A percentile compares a stretch with the other conserved stretches of the same genome.
Conservation (phyloP, 2,329 filamentous ascomycete species). For the Xylaria sp. region DNA sequence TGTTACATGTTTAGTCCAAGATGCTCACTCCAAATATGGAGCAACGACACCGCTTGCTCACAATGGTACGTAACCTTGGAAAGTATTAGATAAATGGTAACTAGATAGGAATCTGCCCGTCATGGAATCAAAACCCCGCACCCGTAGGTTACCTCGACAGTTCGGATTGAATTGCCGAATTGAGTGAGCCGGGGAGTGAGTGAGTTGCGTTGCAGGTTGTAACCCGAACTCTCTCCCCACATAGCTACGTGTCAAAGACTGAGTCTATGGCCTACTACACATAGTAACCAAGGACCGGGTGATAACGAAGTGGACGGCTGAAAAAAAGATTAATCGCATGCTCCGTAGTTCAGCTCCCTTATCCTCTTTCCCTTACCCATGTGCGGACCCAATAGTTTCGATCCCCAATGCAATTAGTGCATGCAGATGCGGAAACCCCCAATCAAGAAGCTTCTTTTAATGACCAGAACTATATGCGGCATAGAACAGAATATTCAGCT, state of each 20-base stretch:
- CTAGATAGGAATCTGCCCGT: neutral
- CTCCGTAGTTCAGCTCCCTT: neutral
- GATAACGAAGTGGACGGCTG: neutral
- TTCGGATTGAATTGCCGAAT: neutral
- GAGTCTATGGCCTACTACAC: neutral
- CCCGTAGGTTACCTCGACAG: neutral
- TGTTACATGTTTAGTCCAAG: too few species aligned
- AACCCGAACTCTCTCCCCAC: neutral
- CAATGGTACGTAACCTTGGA: too few species aligned
- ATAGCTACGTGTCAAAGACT: neutral
- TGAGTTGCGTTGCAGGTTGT: neutral
- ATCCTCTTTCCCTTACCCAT: neutral
- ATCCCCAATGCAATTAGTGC: neutral
- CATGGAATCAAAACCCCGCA: neutral
- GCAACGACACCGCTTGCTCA: too few species aligned
- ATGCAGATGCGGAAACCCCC: neutral
- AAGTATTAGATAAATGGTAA: neutral
- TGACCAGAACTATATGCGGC: neutral
- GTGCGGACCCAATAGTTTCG: neutral
- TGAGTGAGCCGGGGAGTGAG: neutral
- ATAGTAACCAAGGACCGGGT: neutral
- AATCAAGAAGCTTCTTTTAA: neutral
- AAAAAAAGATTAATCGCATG: neutral
- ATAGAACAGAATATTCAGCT: neutral
- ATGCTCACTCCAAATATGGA: too few species aligned